Evolutionary conservation across 495 filamentous ascomycete genomes (phyloP), one percentile per base, ranked within the genome.

Genomic region (Aspergillus olivimuriae): DNA sequence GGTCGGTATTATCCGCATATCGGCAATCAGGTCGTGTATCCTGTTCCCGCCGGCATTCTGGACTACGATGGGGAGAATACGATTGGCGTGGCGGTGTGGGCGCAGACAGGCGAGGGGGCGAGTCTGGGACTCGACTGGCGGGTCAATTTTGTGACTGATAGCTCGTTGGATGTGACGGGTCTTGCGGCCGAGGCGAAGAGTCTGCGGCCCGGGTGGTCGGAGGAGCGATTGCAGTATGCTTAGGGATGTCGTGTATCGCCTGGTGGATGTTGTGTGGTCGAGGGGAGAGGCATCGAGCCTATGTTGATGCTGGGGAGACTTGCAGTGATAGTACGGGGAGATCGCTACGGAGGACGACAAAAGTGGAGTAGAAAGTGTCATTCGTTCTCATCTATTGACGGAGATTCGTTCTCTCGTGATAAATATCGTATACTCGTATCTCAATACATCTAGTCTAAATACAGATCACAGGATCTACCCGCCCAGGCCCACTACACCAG

Each of bases 11-110:
- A 74, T 12, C 66, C 73, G 3, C 60, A 74, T 45, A 69, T 76
- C 33, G 74, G 73, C 0, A 73, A 74, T 11, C 72, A 76, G 58
- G 68, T 74, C 1, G 61, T 56, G 17, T 77, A 69, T 48, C 72
- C 72, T 4, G 58, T 76, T 48, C 74, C 73, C 0, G 64, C 63
- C 2, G 73, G 74, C 1, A 56, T 77, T 11, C 37, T 77, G 39
- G 67, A 76, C 35, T 72, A 66, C 41, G 53, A 23, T 8, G 72
- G 72, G 0, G 47, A 62, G 37, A 75, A 77, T 46, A 70, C 67
- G 4, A 39, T 77, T 21, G 64, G 52, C 1, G 41, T 76, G n/a
- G 68, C 64, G 41, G 46, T 76, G 18, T 77, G 74, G 71, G 63
- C 66, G 23, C 63, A 69, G 60, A 70, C 52, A 2, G 71, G 70